phyloP scores from a whole-genome alignment of 1,284 basidiomycete species.

The Hymenochaete sp. region DNA sequence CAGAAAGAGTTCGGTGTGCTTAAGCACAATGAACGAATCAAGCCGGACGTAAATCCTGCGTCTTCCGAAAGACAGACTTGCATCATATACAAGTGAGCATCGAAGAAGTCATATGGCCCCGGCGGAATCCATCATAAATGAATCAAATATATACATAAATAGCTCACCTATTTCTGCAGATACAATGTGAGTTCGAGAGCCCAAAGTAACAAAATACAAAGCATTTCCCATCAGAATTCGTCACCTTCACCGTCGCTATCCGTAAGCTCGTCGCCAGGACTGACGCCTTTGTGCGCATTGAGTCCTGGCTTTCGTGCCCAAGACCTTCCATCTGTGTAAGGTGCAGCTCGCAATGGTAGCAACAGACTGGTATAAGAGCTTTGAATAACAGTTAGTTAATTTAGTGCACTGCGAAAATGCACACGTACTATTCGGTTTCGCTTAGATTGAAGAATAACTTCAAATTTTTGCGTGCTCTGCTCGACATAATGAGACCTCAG shows the following conservation, averaged over 20 bases:
- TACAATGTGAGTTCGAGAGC: background rate
- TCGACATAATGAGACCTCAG: too few species aligned
- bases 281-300: slow-evolving; percentile 49
- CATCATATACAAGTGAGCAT: slow-evolving; percentile 11
- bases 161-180: background rate
- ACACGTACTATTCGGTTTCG: slow-evolving; percentile 58
- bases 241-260: slow-evolving; percentile 52
- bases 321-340: slow-evolving; percentile 78
- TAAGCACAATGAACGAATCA: too few species aligned
- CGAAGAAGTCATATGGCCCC: slow-evolving; percentile 73
- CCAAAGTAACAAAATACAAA: background rate
- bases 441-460: slow-evolving; percentile 87
- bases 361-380: slow-evolving; percentile 73
- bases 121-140: slow-evolving; percentile 51
- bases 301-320: slow-evolving; percentile 69
- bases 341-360: slow-evolving; percentile 71
- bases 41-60: slow-evolving; percentile 49
- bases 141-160: background rate
- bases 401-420: slow-evolving; percentile 1
- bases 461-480: slow-evolving; percentile 59
- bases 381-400: slow-evolving; percentile 9
- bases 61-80: slow-evolving; percentile 35
- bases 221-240: slow-evolving; percentile 20
- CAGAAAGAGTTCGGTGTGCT: too few species aligned
- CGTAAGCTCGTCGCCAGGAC: slow-evolving; percentile 62